Percentiles rank a stretch among this genome's conserved stretches.
These are phyloP conservation scores for Yarrowia bubula DNA, from an alignment of 805 yeast species.

Conservation along the genomic window DNA sequence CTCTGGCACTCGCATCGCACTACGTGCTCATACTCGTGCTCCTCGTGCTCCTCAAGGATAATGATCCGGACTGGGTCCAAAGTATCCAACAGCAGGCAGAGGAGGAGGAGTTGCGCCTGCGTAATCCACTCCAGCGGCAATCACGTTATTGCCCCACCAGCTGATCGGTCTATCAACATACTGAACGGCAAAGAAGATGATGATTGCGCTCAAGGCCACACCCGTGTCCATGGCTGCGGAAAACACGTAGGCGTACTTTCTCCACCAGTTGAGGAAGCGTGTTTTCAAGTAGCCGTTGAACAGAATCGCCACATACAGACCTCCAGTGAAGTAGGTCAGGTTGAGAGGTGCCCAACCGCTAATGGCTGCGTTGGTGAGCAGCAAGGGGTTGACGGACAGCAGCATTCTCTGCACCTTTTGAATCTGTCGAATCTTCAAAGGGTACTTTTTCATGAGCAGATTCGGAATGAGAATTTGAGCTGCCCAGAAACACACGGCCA, in stretches of 20 bases:
- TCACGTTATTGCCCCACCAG: neutral
- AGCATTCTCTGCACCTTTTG: neutral
- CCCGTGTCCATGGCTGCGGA: neutral
- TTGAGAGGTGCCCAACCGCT: neutral
- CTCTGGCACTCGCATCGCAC: too few species aligned
- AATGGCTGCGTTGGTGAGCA: neutral
- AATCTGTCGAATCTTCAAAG: neutral
- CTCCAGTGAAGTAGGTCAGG: neutral
- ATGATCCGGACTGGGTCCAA: neutral
- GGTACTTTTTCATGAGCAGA: neutral
- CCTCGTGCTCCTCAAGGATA: too few species aligned
- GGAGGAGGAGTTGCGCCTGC: neutral
- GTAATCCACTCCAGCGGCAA: neutral
- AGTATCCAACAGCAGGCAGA: neutral
- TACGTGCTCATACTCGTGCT: too few species aligned
- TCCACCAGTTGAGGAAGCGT: neutral
- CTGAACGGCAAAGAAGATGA: neutral
- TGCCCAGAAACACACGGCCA: slow-evolving; percentile 27
- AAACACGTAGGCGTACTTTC: neutral
- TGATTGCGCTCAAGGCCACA: neutral
- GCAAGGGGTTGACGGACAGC: neutral
- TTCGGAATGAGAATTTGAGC: slow-evolving; percentile 29
- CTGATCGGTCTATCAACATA: neutral
- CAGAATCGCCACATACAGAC: neutral
- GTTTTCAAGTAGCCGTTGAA: neutral